phyloP scores from a whole-genome alignment of 2,329 filamentous ascomycete genomes.

The Paraphoma chrysanthemicola region DNA sequence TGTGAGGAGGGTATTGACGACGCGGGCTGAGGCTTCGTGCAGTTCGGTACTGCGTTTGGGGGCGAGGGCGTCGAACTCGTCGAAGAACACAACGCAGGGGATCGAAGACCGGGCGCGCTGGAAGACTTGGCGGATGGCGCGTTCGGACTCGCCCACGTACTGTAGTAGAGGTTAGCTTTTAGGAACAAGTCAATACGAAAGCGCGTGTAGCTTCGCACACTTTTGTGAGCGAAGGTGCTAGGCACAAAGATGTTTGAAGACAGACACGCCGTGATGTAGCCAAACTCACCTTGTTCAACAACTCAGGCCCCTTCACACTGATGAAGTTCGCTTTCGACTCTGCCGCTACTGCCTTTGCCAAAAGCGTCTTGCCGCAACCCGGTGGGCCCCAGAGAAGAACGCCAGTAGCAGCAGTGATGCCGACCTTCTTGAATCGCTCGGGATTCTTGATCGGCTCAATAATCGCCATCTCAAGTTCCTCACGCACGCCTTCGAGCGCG shows the following conservation, averaged over 20 bases:
- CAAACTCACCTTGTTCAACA: slow-evolving; percentile 77
- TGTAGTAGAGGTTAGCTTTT: slow-evolving; percentile 9
- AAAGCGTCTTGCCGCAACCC: slow-evolving; percentile 93
- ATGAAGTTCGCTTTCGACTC: slow-evolving; percentile 98
- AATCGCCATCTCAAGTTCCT: slow-evolving; percentile 83
- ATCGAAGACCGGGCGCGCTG: slow-evolving; percentile 82
- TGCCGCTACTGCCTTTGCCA: slow-evolving; percentile 95
- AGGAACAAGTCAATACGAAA: neutral
- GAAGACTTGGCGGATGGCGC: slow-evolving; percentile 91
- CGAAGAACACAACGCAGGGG: slow-evolving; percentile 97
- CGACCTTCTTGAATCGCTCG: slow-evolving; percentile 75
- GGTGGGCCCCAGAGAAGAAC: slow-evolving; percentile 96
- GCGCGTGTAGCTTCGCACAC: neutral
- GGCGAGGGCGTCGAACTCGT: slow-evolving; percentile 93
- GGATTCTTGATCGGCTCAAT: slow-evolving; percentile 88
- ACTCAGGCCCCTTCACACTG: slow-evolving; percentile 92
- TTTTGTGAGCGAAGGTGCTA: neutral
- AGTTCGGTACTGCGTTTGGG: slow-evolving; percentile 78
- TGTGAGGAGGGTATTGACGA: slow-evolving; percentile 93
- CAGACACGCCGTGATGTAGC: neutral
- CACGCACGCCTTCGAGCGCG: slow-evolving; percentile 78
- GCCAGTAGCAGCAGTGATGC: slow-evolving; percentile 81
- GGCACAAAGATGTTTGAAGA: neutral
- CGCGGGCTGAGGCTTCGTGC: slow-evolving; percentile 82
- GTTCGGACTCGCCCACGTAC: slow-evolving; percentile 95